Base-by-base conservation (phyloP, 768 basidiomycete genomes). In the Pulveroboletus sp. region DNA sequence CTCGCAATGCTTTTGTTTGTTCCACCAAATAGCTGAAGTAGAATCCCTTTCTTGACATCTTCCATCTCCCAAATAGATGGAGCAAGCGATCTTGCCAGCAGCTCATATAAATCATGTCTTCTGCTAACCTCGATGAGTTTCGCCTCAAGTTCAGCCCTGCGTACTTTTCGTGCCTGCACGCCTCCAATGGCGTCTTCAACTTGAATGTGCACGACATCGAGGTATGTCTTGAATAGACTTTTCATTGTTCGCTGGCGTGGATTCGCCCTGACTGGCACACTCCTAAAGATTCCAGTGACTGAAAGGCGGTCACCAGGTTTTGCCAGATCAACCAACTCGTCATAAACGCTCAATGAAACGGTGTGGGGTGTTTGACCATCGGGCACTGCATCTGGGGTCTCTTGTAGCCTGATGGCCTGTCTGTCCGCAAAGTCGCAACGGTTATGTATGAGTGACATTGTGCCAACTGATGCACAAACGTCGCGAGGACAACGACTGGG, bases 361-460 rank as follows among this genome's bases (percentile, higher is more conserved):
- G 95, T 98, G 58, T 97, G 94, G 0, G 96, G 96, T 0, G 96
- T 98, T 67, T 98, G 95, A 3, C 96, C 96, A 67, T 97, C 95
- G 5, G 95, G 95, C 0, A 99, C 95, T 8, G 87, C 91, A 62
- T 99, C 96, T 1, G 95, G 95, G 0, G 95, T 98, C 69, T 99
- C 96, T 65, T 99, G 96, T 8, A 99, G 73, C 33, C 95, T 80
- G 54, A 98, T 86, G 40, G 95, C 90, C 67, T 99, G 96, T 46
- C 95, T 77, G 69, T 99, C 93, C 18, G 92, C 89, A 64, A 97
- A 99, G 56, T 93, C 89, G 67, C 89, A 95, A 41, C 95, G 87
- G 65, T 99, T 98, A 75, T 98, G 96, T 46, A 99, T 85, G 54
- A 99, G 82, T 1, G 85, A 85, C 88, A 98, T 93, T 1, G 91